Percentiles rank a stretch among this genome's conserved stretches.
Conservation (phyloP, 225 moss, liverwort and hornwort species). For the Bryoerythrophyllum caledonicum region DNA sequence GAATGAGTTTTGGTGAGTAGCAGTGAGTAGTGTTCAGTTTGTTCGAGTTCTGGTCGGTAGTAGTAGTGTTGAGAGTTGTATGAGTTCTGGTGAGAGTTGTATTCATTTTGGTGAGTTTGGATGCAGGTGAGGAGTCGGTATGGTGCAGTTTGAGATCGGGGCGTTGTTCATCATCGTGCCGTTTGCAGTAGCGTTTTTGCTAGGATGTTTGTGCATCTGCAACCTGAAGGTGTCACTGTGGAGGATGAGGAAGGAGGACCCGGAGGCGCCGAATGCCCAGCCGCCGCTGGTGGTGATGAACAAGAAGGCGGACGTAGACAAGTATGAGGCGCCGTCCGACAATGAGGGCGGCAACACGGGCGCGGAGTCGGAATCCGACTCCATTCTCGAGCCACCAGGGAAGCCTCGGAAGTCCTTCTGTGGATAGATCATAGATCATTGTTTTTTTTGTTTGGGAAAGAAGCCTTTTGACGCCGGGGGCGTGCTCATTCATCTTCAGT, state of each 20-base stretch:
- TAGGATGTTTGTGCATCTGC: slow-evolving; percentile 30
- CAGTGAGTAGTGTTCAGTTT: too few species aligned
- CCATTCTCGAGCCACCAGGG: slow-evolving; percentile 34
- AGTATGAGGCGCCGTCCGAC: slow-evolving; percentile 35
- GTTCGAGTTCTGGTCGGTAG: too few species aligned
- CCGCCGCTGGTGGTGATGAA: slow-evolving; percentile 8
- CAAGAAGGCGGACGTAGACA: slow-evolving; percentile 26
- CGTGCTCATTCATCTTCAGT: background rate
- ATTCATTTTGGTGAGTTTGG: background rate
- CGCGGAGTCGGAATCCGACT: slow-evolving; percentile 39
- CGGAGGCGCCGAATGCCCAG: background rate
- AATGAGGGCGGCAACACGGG: slow-evolving; percentile 16
- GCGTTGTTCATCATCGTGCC: slow-evolving; percentile 40
- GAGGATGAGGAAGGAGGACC: slow-evolving; percentile 26
- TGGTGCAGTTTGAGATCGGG: slow-evolving; percentile 29
- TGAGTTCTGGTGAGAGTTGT: too few species aligned
- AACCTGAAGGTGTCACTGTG: slow-evolving; percentile 36
- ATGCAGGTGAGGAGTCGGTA: background rate
- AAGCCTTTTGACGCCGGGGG: background rate
- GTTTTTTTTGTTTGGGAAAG: background rate
- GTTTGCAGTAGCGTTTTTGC: slow-evolving; percentile 21
- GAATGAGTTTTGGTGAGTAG: too few species aligned
- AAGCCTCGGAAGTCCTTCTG: slow-evolving; percentile 28
- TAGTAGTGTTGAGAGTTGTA: too few species aligned
- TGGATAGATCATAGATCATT: background rate